Conservation (phyloP, 1,284 basidiomycete genomes). For the Cerrena zonata region DNA sequence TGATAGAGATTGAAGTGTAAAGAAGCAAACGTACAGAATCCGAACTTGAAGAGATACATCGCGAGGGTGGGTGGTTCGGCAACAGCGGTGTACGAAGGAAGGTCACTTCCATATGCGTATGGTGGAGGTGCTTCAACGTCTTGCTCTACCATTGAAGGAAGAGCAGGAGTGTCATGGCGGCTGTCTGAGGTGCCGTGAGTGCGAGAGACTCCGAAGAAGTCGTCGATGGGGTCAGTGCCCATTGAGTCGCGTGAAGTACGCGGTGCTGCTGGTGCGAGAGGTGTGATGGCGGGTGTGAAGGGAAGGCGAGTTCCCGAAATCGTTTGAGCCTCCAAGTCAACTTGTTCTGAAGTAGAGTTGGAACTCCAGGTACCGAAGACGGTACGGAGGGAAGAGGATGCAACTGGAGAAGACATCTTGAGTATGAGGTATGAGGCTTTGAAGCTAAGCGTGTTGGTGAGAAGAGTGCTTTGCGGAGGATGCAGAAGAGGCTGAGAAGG, state of each 20-base stretch:
- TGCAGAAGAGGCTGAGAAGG: neutral
- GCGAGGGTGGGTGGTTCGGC: constrained; percentile 28
- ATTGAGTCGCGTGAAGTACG: constrained; percentile 12
- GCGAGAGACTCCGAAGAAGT: constrained; percentile 25
- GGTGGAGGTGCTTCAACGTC: constrained; percentile 9
- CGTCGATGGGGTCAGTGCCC: constrained; percentile 22
- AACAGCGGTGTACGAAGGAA: constrained; percentile 20
- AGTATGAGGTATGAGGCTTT: neutral
- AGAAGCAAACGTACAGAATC: constrained; percentile 20
- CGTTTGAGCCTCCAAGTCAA: constrained; percentile 1
- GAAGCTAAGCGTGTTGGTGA: neutral
- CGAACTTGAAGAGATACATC: constrained; percentile 30
- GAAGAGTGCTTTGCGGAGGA: neutral
- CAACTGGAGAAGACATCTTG: neutral
- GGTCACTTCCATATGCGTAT: constrained; percentile 19
- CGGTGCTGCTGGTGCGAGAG: constrained; percentile 7
- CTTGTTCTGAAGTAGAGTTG: neutral
- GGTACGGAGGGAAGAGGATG: neutral
- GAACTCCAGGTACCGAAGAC: constrained; percentile 2
- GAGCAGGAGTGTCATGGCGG: constrained; percentile 21
- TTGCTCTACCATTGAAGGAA: constrained; percentile 7
- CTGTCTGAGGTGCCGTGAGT: constrained; percentile 24
- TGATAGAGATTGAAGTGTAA: neutral
- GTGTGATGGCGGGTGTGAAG: neutral
- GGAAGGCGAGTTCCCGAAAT: constrained; percentile 5